phyloP scores from a whole-genome alignment of 2,329 filamentous ascomycete species.

The Phoma herbarum region DNA sequence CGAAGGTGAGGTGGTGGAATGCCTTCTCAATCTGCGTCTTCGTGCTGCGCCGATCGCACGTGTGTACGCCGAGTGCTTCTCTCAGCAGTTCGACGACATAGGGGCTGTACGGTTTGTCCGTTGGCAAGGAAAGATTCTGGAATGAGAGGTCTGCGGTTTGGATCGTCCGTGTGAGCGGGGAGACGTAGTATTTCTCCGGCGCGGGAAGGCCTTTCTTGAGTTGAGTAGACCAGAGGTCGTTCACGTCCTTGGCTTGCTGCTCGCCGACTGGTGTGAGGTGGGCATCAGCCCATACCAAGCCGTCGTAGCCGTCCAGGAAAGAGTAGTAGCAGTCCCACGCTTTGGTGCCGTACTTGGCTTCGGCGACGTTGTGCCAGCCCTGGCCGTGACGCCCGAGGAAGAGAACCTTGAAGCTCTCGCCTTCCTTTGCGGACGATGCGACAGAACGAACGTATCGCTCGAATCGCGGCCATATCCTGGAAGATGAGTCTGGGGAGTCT shows the following conservation, averaged over 20 bases:
- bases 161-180: constrained; percentile 70
- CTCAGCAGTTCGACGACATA: constrained; percentile 71
- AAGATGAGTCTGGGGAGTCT: constrained; percentile 41
- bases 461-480: constrained; percentile 68
- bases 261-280: constrained; percentile 67
- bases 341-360: constrained; percentile 72
- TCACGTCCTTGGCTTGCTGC: constrained; percentile 66
- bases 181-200: constrained; percentile 71
- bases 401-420: constrained; percentile 69
- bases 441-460: constrained; percentile 63
- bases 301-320: constrained; percentile 69
- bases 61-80: constrained; percentile 73
- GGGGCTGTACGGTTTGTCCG: constrained; percentile 61
- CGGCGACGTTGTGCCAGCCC: constrained; percentile 71
- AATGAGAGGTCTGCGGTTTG: constrained; percentile 72
- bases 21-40: constrained; percentile 59
- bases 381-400: constrained; percentile 76
- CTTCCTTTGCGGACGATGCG: constrained; percentile 55
- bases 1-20: constrained; percentile 64
- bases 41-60: constrained; percentile 69
- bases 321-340: constrained; percentile 77
- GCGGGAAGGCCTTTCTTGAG: constrained; percentile 64
- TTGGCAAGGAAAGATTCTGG: constrained; percentile 52
- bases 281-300: constrained; percentile 69
- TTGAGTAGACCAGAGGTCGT: constrained; percentile 65